A percentile compares a stretch with the other conserved stretches of the same genome.
These are phyloP conservation scores for Clathrospora elynae DNA, from an alignment of 2,329 filamentous ascomycete genomes.

Conservation along the genomic window DNA sequence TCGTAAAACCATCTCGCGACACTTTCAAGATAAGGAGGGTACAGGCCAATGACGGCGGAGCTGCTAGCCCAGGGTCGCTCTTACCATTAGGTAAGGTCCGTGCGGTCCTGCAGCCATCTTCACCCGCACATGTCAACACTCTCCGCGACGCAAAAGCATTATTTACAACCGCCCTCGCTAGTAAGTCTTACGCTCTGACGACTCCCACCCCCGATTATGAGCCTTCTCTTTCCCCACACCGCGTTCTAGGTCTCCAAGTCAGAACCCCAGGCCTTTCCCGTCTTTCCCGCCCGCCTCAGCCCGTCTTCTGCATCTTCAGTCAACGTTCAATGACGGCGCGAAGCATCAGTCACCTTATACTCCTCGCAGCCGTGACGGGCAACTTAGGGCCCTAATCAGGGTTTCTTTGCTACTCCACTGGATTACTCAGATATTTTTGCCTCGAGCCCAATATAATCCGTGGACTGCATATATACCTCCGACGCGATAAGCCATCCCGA, in stretches of 20 bases:
- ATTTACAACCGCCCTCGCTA: slow-evolving; percentile 29
- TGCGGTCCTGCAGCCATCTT: slow-evolving; percentile 14
- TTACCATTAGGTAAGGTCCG: background rate
- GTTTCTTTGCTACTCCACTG: slow-evolving; percentile 13
- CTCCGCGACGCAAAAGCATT: slow-evolving; percentile 44
- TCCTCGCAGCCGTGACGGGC: slow-evolving; percentile 48
- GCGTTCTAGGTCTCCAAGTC: slow-evolving; percentile 29
- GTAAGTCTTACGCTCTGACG: slow-evolving; percentile 16
- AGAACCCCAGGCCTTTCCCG: slow-evolving; percentile 21
- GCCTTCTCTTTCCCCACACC: slow-evolving; percentile 24
- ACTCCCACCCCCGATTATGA: slow-evolving; percentile 31
- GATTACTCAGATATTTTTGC: slow-evolving; percentile 30
- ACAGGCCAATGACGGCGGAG: too few relatives aligned
- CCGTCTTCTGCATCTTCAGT: slow-evolving; percentile 17
- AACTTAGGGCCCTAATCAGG: slow-evolving; percentile 43
- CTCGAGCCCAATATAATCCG: slow-evolving; percentile 32
- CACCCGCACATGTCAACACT: slow-evolving; percentile 45
- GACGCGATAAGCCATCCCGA: slow-evolving; percentile 48
- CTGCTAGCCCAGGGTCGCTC: too few relatives aligned
- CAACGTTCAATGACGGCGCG: slow-evolving; percentile 51
- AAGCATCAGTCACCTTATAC: slow-evolving; percentile 51
- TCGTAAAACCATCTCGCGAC: too few relatives aligned
- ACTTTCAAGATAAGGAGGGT: too few relatives aligned
- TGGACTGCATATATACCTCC: slow-evolving; percentile 34
- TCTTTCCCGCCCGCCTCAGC: slow-evolving; percentile 16